Base-by-base conservation (phyloP, 2,329 filamentous ascomycete species). In the Knufia fluminis region DNA sequence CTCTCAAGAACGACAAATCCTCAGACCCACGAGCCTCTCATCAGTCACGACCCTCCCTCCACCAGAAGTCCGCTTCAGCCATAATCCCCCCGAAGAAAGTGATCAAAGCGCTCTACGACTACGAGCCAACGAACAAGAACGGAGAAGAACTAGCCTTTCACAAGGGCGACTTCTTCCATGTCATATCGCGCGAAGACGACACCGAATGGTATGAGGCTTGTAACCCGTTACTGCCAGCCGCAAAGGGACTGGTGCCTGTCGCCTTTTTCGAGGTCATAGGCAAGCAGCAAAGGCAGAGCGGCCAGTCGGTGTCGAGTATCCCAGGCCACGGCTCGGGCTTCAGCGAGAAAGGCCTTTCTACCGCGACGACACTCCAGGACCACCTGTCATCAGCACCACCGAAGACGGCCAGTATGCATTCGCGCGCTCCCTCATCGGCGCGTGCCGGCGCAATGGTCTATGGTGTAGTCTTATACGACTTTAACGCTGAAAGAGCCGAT, bases 121-220 rank as follows among this genome's bases (percentile, higher is more conserved):
- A 94, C 71, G 78, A 84, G 62, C 86, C 89, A 52, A 78, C 84
- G 62, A 80, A 81, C 53, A 71, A 72, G 46, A 68, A 71, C 52
- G 71, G 71, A 47, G 84, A 91, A 65, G 83, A 95, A 71, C 76
- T 98, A 61, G 84, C 85, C 65, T 98, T 98, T 70, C 88, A 83
- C 57, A 86, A 88, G 65, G 92, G 92, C 63, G 92, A 98, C 67
- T 98, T 97, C 68, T 92, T 98, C 66, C 91, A 97, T 72, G 92
- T 98, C 57, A 91, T 97, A 67, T 23, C 86, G 62, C 85, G 91
- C 67, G 92, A 97, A 71, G 84, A 96, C 74, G 91, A 97, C 66
- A 72, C 74, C 35, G 88, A 96, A 65, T 98, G 92, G 91, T 98
- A 96, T 76, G 92, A 97, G 70, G 92, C 91, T 49, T 97, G 89